Evolutionary conservation across 352 stramenopile genomes (phyloP).

Genomic region (Globisporangium cylindrosporum): DNA sequence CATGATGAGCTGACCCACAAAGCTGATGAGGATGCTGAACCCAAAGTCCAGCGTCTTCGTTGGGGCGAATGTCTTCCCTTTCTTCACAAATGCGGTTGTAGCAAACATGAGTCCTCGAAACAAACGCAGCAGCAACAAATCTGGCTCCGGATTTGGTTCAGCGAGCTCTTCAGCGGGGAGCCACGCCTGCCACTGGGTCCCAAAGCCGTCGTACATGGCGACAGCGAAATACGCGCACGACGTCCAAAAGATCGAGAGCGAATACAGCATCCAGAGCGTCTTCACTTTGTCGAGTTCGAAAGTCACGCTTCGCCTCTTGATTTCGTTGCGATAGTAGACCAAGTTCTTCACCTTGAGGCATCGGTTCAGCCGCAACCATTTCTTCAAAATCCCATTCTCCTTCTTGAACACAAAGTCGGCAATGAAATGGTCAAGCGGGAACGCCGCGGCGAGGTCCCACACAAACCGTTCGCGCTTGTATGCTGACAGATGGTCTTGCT

Average conservation of each 20-base stretch:
- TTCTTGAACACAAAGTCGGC: conserved; percentile 18
- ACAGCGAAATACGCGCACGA: conserved; percentile 63
- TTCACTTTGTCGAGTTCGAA: conserved; percentile 57
- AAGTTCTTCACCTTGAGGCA: conserved; percentile 56
- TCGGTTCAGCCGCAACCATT: conserved; percentile 51
- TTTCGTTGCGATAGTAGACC: conserved; percentile 58
- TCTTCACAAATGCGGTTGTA: conserved; percentile 60
- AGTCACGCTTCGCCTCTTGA: conserved; percentile 52
- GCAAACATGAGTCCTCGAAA: conserved; percentile 52
- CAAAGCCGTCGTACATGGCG: conserved; percentile 54
- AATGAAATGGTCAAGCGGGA: conserved; percentile 50
- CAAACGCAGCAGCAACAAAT: conserved; percentile 36
- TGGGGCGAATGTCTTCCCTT: conserved; percentile 47
- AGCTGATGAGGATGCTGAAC: conserved; percentile 53
- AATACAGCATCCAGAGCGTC: conserved; percentile 54
- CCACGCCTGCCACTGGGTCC: conserved; percentile 52
- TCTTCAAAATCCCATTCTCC: conserved; percentile 1
- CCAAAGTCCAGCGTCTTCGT: conserved; percentile 37
- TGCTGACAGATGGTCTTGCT: conserved; percentile 48
- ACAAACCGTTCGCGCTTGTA: conserved; percentile 56
- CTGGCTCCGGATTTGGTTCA: conserved; percentile 19
- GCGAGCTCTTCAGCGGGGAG: conserved; percentile 32
- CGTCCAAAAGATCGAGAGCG: conserved; percentile 61
- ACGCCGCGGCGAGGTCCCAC: conserved; percentile 38
- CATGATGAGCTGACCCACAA: conserved; percentile 61